A percentile compares a stretch with the other conserved stretches of the same genome.
Conservation (phyloP, 164 flowering plant genomes). For the Tinospora cordifolia region DNA sequence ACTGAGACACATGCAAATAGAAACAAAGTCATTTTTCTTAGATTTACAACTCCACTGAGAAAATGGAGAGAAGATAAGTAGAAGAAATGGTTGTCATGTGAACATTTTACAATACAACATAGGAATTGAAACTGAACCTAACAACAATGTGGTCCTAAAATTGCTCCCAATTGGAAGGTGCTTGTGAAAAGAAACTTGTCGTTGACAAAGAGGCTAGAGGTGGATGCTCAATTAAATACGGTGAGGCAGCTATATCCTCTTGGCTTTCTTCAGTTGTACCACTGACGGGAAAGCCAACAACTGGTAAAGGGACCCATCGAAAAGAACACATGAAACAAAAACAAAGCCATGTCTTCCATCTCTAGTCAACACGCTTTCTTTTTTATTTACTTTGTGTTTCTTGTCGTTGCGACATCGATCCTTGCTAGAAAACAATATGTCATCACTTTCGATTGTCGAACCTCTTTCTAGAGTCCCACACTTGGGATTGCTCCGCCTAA, state of each 20-base stretch:
- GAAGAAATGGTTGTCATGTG: neutral
- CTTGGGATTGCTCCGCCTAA: no score
- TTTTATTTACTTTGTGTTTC: no score
- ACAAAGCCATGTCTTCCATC: no score
- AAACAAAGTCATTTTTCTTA: slow-evolving; percentile 6
- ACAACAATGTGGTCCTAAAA: neutral
- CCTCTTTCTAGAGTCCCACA: no score
- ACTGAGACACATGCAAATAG: slow-evolving; percentile 67
- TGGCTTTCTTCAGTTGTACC: slow-evolving; percentile 56
- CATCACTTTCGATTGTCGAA: no score
- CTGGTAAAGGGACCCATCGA: slow-evolving; percentile 96
- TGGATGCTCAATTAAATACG: slow-evolving; percentile 92
- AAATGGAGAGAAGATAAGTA: neutral
- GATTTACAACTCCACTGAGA: neutral
- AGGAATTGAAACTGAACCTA: neutral
- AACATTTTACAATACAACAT: neutral
- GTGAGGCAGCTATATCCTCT: slow-evolving; percentile 90
- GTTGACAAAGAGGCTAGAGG: slow-evolving; percentile 93
- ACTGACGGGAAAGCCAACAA: slow-evolving; percentile 62
- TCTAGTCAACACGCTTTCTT: no score
- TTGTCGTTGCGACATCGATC: no score
- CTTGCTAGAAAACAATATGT: no score
- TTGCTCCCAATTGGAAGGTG: neutral
- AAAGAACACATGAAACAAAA: no score
- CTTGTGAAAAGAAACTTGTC: slow-evolving; percentile 31